Evolutionary conservation across 192 early-diverging fungal species (phyloP).

Genomic region (Mortierella alpina): DNA sequence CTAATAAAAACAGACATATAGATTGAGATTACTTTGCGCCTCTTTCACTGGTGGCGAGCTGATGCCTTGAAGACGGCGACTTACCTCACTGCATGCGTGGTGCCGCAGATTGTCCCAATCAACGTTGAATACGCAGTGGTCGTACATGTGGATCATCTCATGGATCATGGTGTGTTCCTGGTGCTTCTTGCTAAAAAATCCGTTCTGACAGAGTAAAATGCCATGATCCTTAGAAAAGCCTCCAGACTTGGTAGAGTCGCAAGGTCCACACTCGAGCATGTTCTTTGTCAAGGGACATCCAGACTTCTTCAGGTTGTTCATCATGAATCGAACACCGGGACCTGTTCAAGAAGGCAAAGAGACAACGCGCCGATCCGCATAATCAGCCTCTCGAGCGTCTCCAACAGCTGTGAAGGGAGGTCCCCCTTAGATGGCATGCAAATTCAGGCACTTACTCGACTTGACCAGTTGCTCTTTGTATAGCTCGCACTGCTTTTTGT

Average conservation of each 20-base stretch:
- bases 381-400: neutral
- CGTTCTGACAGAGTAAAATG: slow-evolving; percentile 90
- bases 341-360: slow-evolving; percentile 53
- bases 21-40: neutral
- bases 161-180: slow-evolving; percentile 94
- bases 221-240: slow-evolving; percentile 85
- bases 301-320: slow-evolving; percentile 75
- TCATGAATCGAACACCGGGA: slow-evolving; percentile 91
- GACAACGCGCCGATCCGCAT: neutral
- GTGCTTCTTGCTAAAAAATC: slow-evolving; percentile 80
- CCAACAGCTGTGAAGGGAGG: too few relatives aligned
- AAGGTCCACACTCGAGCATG: slow-evolving; percentile 83
- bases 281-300: slow-evolving; percentile 71
- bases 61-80: neutral
- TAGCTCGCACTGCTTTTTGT: slow-evolving; percentile 76
- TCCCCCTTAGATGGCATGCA: neutral
- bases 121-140: slow-evolving; percentile 78
- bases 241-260: slow-evolving; percentile 84
- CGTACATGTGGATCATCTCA: slow-evolving; percentile 90
- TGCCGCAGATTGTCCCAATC: slow-evolving; percentile 81
- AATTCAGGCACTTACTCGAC: slow-evolving; percentile 57
- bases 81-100: slow-evolving; percentile 83
- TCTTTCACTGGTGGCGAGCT: neutral
- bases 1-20: slow-evolving; percentile 28
- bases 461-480: slow-evolving; percentile 83